Conservation (phyloP, 345 rosid species). For the Laguncularia racemosa region DNA sequence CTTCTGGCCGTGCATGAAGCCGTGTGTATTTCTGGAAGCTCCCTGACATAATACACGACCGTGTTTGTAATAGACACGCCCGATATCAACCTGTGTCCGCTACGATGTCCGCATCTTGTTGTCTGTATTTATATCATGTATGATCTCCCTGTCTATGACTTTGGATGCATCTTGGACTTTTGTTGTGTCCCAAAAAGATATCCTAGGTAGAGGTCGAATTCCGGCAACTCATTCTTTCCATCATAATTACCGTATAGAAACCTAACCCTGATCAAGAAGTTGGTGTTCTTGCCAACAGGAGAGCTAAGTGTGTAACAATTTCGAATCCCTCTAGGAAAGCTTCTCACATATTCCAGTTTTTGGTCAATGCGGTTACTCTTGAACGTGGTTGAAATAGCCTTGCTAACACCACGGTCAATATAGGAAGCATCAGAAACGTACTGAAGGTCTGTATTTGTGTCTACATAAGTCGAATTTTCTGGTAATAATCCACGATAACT, state of each 20-base stretch:
- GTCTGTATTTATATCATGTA: conserved; percentile 26
- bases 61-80: no score
- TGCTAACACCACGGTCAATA: conserved; percentile 17
- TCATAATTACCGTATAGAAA: conserved; percentile 36
- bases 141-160: conserved; percentile 10
- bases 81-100: no score
- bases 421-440: conserved; percentile 11
- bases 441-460: conserved; percentile 5
- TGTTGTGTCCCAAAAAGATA: conserved; percentile 19
- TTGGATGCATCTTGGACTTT: background rate
- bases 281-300: conserved; percentile 16
- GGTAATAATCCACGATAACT: conserved; percentile 24
- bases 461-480: conserved; percentile 1
- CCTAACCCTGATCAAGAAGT: conserved; percentile 20
- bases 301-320: conserved; percentile 24
- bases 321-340: conserved; percentile 21
- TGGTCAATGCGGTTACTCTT: conserved; percentile 6
- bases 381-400: conserved; percentile 12
- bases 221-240: conserved; percentile 7
- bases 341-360: conserved; percentile 10
- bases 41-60: no score
- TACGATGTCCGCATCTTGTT: no score
- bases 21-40: no score
- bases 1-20: no score
- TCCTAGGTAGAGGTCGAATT: conserved; percentile 16